A percentile compares a stretch with the other conserved stretches of the same genome.
phyloP scores from a whole-genome alignment of 1,284 basidiomycete species.

The Sporisorium sorghi region DNA sequence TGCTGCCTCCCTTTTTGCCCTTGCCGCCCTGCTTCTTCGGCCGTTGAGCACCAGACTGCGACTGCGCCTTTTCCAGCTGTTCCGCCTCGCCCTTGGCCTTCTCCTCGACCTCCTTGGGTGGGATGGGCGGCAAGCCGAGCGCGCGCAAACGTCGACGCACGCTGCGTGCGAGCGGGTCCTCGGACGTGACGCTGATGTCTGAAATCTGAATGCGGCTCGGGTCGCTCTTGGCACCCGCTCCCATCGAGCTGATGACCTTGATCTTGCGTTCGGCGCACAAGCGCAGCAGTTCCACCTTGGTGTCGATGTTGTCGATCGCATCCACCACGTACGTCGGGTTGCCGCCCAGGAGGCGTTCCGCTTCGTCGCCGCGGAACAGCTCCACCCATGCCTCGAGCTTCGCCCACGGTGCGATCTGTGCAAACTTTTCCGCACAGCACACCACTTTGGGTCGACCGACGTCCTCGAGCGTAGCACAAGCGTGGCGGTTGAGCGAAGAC shows the following conservation, averaged over 20 bases:
- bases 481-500: slow-evolving; percentile 77
- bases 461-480: slow-evolving; percentile 87
- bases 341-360: slow-evolving; percentile 48
- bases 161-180: slow-evolving; percentile 92
- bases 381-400: slow-evolving; percentile 72
- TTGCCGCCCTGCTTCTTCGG: slow-evolving; percentile 18
- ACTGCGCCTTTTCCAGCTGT: slow-evolving; percentile 38
- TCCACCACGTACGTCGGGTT: slow-evolving; percentile 65
- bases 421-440: slow-evolving; percentile 80
- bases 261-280: slow-evolving; percentile 64
- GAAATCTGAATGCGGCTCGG: slow-evolving; percentile 93
- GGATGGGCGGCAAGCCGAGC: slow-evolving; percentile 58
- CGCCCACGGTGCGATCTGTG: slow-evolving; percentile 77
- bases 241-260: slow-evolving; percentile 87
- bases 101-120: slow-evolving; percentile 50
- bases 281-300: slow-evolving; percentile 75
- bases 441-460: slow-evolving; percentile 94
- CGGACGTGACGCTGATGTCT: slow-evolving; percentile 90
- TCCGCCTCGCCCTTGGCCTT: slow-evolving; percentile 30
- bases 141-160: slow-evolving; percentile 83
- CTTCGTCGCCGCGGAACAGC: slow-evolving; percentile 59
- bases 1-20: slow-evolving; percentile 22
- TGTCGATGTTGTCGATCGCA: slow-evolving; percentile 92
- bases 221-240: slow-evolving; percentile 94
- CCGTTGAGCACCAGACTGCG: not conserved